Evolutionary conservation across 169 alveolate genomes (phyloP), one percentile per base, ranked within the genome.

Genomic region (Cryptosporidium baileyi): DNA sequence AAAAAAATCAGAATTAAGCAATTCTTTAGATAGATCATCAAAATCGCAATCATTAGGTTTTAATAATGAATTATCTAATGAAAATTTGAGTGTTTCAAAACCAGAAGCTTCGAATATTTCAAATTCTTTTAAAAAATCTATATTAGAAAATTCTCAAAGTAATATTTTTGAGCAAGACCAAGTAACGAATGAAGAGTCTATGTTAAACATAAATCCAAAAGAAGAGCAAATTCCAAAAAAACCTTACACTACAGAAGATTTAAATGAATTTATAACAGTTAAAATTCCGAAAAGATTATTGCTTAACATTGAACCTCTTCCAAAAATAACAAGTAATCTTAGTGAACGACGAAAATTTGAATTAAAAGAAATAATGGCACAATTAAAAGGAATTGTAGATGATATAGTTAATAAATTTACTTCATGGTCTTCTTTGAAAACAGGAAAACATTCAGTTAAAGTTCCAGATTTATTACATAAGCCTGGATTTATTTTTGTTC

Each of bases 401-500:
- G 11, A 74, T 17, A 19, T 74, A 36, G 26, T 74, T 9, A 24
- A 15, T 17, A 30, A 22, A 51, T 74, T 74, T 47, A 74, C 85
- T 11, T 52, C 67, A 9, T 74, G 85, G 85, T 74, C 85, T 7
- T 51, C 85, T 24, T 15, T 36, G 3, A 38, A 9, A 26, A 24
- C 74, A 0, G 41, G 67, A 22, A 74, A 57, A 49, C 85, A 74
- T 17, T 36, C 85, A 28, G 47, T 30, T 1, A 54, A 28, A 5
- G 54, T 74, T 9, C 85, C 85, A 34, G 57, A 74, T 54, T 2
- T 22, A 1, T 17, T 38, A n/a, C 36, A 41, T 38, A 74, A 43
- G 28, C 85, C 85, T 15, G 6, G 26, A 26, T 74, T 74, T 57
- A 51, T 74, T 28, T 54, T 74, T n/a, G 60, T 54, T 7, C 85